Evolutionary conservation across 2,329 filamentous ascomycete species (phyloP).

Genomic region (Rachicladosporium sp.): DNA sequence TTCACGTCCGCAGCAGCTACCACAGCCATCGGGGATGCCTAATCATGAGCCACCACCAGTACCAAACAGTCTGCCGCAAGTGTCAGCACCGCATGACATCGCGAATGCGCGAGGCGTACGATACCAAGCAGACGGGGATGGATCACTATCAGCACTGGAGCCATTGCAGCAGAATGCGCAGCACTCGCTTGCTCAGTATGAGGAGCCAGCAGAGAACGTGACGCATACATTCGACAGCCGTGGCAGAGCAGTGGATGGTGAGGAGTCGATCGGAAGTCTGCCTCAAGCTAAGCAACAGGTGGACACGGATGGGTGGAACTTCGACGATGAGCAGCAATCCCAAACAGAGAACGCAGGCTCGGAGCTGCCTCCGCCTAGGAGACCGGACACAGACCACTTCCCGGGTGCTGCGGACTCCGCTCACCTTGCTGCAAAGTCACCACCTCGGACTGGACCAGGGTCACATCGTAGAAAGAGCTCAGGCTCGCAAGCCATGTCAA

Average conservation of each 20-base stretch:
- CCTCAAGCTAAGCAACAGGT: conserved; percentile 11
- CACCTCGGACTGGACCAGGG: conserved; percentile 50
- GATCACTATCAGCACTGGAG: conserved; percentile 24
- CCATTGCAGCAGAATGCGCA: conserved; percentile 13
- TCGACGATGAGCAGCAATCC: conserved; percentile 57
- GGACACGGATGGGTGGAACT: conserved; percentile 75
- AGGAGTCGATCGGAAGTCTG: neutral
- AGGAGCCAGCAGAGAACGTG: conserved; percentile 46
- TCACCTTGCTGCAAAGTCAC: conserved; percentile 67
- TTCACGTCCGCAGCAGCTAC: conserved; percentile 12
- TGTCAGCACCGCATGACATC: conserved; percentile 9
- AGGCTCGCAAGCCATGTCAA: conserved; percentile 43
- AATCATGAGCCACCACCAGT: conserved; percentile 48
- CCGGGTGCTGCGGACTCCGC: conserved; percentile 51
- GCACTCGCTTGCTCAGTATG: conserved; percentile 23
- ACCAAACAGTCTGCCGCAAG: conserved; percentile 17
- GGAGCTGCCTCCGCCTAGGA: conserved; percentile 39
- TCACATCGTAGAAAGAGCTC: conserved; percentile 73
- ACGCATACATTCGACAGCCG: conserved; percentile 48
- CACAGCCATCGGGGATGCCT: conserved; percentile 30
- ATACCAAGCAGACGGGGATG: conserved; percentile 27
- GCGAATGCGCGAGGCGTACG: conserved; percentile 8
- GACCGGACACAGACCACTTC: conserved; percentile 80
- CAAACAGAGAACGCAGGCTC: conserved; percentile 45
- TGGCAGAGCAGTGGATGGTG: conserved; percentile 39